Percentiles rank a stretch among this genome's conserved stretches.
Evolutionary conservation across 2,329 filamentous ascomycete genomes (phyloP).

Genomic region (Stachybotrys elegans): DNA sequence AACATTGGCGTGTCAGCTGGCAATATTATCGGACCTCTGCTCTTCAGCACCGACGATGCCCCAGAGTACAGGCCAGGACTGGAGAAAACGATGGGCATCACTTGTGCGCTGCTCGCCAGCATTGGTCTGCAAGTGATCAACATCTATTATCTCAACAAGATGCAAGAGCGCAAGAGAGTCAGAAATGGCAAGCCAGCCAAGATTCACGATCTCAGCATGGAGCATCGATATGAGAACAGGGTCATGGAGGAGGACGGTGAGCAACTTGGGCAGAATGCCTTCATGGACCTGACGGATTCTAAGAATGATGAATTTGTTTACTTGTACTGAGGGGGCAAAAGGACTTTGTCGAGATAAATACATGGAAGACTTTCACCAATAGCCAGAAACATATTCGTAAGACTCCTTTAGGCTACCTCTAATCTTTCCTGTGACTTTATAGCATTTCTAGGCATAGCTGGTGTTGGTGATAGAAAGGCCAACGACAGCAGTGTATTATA

Average conservation of each 20-base stretch:
- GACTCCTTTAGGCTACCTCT: too few relatives aligned
- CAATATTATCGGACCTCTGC: constrained; percentile 62
- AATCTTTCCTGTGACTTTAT: too few relatives aligned
- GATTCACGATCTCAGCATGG: constrained; percentile 58
- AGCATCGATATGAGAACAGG: constrained; percentile 36
- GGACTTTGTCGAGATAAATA: too few relatives aligned
- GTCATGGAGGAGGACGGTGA: constrained; percentile 6
- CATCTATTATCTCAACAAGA: constrained; percentile 50
- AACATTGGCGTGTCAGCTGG: constrained; percentile 58
- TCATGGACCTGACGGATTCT: constrained; percentile 58
- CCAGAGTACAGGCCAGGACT: constrained; percentile 56
- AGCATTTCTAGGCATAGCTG: too few relatives aligned
- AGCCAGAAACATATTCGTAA: too few relatives aligned
- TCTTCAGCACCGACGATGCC: constrained; percentile 54
- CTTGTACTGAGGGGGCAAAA: constrained; percentile 51
- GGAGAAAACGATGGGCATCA: constrained; percentile 48
- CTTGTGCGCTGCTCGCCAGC: constrained; percentile 46
- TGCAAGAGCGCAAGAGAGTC: constrained; percentile 50
- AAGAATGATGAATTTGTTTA: constrained; percentile 67
- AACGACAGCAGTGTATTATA: too few relatives aligned
- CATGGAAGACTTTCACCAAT: too few relatives aligned
- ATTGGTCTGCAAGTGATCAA: constrained; percentile 50
- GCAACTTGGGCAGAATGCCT: constrained; percentile 42
- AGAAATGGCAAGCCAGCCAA: constrained; percentile 55
- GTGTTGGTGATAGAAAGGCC: too few relatives aligned